Conservation (phyloP, 495 filamentous ascomycete genomes). For the Haplographium delicatum region DNA sequence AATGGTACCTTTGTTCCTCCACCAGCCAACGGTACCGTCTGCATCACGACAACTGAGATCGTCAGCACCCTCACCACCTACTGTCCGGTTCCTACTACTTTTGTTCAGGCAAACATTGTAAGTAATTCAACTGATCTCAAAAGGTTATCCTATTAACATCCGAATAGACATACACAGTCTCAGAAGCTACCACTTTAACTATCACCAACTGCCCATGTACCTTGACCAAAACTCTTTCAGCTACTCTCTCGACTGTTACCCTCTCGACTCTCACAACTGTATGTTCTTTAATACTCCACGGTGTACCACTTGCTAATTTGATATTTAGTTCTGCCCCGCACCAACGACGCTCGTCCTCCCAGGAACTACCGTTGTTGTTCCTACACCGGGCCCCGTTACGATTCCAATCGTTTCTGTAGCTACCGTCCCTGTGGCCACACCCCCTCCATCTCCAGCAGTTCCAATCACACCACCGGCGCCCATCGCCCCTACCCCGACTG, state of each 20-base stretch:
- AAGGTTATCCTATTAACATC: too few relatives aligned
- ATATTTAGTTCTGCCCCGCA: constrained; percentile 16
- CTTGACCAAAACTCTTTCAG: constrained; percentile 20
- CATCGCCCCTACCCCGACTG: constrained; percentile 17
- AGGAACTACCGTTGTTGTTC: constrained; percentile 16
- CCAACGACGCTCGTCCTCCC: constrained; percentile 13
- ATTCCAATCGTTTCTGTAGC: background rate
- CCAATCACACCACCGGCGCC: constrained; percentile 9
- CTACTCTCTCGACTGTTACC: constrained; percentile 32
- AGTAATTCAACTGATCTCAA: too few relatives aligned
- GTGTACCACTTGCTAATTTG: constrained; percentile 1
- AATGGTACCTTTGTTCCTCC: constrained; percentile 9
- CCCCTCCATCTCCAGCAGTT: constrained; percentile 10
- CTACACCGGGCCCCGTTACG: constrained; percentile 13
- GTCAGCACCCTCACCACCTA: constrained; percentile 60
- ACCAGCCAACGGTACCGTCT: too few relatives aligned
- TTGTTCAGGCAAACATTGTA: constrained; percentile 42
- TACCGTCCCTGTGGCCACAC: too few relatives aligned
- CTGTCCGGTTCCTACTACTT: constrained; percentile 56
- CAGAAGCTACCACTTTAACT: constrained; percentile 53
- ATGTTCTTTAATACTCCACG: background rate
- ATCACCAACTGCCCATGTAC: constrained; percentile 44
- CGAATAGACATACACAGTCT: constrained; percentile 55
- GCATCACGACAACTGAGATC: constrained; percentile 48
- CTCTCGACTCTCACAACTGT: constrained; percentile 12